Percentiles rank a stretch among this genome's conserved stretches.
Conservation (phyloP, 306 rosid genomes). For the Neltuma alba region DNA sequence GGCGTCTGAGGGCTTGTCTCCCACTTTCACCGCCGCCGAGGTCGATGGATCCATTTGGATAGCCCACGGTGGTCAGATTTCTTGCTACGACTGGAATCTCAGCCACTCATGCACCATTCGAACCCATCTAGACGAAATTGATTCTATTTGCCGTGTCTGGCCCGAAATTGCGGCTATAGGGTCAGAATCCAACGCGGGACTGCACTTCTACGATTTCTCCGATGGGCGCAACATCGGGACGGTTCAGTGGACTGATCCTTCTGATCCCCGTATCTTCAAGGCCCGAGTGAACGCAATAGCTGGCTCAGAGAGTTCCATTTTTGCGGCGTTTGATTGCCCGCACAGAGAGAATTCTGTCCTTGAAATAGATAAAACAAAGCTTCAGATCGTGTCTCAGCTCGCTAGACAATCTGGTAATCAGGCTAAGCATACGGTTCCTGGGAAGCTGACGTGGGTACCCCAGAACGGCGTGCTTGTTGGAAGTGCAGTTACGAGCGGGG, state of each 20-base stretch:
- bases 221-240: slow-evolving; percentile 67
- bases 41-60: slow-evolving; percentile 83
- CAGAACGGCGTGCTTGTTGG: slow-evolving; percentile 58
- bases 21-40: slow-evolving; percentile 55
- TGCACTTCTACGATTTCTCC: slow-evolving; percentile 84
- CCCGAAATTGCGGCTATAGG: slow-evolving; percentile 79
- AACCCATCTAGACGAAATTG: slow-evolving; percentile 72
- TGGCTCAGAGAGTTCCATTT: slow-evolving; percentile 52
- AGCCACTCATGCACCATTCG: slow-evolving; percentile 61
- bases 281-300: slow-evolving; percentile 75
- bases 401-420: slow-evolving; percentile 74
- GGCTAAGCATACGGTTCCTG: slow-evolving; percentile 62
- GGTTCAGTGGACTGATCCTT: slow-evolving; percentile 69
- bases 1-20: slow-evolving; percentile 70
- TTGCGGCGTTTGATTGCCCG: slow-evolving; percentile 68
- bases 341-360: slow-evolving; percentile 75
- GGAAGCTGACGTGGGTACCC: slow-evolving; percentile 69
- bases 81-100: slow-evolving; percentile 75
- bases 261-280: slow-evolving; percentile 82
- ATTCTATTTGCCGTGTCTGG: slow-evolving; percentile 69
- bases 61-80: slow-evolving; percentile 85
- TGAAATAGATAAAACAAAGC: slow-evolving; percentile 66
- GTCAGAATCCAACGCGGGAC: slow-evolving; percentile 58
- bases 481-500: slow-evolving; percentile 60
- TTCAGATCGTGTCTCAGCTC: slow-evolving; percentile 54